phyloP scores from a whole-genome alignment of 768 basidiomycete species.

The Agrocybe praecox region DNA sequence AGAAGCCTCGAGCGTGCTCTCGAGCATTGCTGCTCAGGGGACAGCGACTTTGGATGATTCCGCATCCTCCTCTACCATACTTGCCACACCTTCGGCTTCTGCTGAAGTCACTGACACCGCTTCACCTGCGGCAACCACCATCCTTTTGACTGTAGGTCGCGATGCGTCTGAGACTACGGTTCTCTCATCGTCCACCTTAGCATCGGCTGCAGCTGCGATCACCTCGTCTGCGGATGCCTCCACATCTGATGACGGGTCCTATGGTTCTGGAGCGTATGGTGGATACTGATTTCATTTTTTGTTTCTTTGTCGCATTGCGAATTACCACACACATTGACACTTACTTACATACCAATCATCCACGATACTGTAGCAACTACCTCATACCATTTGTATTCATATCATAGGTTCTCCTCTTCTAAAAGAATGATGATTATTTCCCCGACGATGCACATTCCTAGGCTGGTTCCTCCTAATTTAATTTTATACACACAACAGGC shows the following conservation, averaged over 20 bases:
- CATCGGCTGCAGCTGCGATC: background rate
- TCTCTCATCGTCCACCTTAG: background rate
- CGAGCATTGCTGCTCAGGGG: slow-evolving; percentile 34
- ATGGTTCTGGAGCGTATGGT: no score
- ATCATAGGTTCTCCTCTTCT: no score
- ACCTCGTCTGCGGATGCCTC: slow-evolving; percentile 3
- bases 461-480: no score
- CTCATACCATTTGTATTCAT: no score
- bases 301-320: no score
- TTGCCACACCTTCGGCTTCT: background rate
- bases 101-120: background rate
- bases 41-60: background rate
- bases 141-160: background rate
- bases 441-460: no score
- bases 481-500: no score
- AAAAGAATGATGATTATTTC: no score
- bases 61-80: background rate
- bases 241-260: background rate
- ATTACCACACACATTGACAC: no score
- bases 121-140: background rate
- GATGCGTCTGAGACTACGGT: background rate
- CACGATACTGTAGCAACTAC: no score
- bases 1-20: slow-evolving; percentile 31
- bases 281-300: slow-evolving; percentile 6
- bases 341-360: no score